phyloP scores from a whole-genome alignment of 306 rosid species.

The Lathyrus sativus region DNA sequence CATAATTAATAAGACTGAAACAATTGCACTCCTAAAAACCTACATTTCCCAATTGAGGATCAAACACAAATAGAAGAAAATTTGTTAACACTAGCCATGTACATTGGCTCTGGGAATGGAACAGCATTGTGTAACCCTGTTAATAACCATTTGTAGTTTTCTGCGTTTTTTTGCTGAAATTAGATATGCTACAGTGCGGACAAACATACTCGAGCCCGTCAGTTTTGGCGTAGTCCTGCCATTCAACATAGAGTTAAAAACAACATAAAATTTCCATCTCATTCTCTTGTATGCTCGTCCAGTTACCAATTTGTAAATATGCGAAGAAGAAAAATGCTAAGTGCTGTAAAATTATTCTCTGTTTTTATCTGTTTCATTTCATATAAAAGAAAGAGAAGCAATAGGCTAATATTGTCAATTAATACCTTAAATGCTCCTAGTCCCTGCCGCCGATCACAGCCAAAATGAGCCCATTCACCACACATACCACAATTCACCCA shows the following conservation, averaged over 20 bases:
- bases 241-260: conserved; percentile 6
- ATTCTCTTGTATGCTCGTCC: no score
- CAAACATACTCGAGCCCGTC: conserved; percentile 95
- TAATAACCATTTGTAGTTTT: conserved; percentile 68
- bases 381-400: conserved; percentile 20
- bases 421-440: conserved; percentile 95
- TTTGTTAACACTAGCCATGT: conserved; percentile 38
- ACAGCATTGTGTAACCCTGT: conserved; percentile 18
- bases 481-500: conserved; percentile 98
- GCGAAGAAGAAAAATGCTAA: no score
- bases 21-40: conserved; percentile 37
- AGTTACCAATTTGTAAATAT: no score
- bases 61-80: conserved; percentile 26
- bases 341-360: no score
- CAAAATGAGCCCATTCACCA: conserved; percentile 99
- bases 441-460: conserved; percentile 93
- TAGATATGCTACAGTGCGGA: conserved; percentile 85
- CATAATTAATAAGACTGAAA: conserved; percentile 20
- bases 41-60: conserved; percentile 13
- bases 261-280: no score
- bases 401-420: not conserved
- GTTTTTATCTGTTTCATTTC: conserved; percentile 5
- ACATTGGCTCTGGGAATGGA: conserved; percentile 15
- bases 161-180: conserved; percentile 82
- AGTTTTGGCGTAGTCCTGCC: conserved; percentile 96